A percentile compares a stretch with the other conserved stretches of the same genome.
Evolutionary conservation across 1,139 yeast genomes (phyloP).

Genomic region (Pichia inconspicua): DNA sequence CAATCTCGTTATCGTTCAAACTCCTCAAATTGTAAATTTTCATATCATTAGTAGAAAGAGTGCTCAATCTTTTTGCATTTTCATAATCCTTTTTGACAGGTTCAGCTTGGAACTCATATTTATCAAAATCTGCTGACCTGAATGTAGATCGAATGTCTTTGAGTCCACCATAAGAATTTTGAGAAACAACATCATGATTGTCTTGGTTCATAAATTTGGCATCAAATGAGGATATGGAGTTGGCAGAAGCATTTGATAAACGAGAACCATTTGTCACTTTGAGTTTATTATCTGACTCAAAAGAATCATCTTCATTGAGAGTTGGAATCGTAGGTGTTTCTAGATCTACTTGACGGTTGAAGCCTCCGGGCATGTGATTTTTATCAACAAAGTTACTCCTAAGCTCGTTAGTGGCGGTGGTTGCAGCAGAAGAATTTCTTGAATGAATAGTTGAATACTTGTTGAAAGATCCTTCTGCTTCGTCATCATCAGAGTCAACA

Average conservation of each 20-base stretch:
- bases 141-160: constrained; percentile 2
- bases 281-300: neutral
- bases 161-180: constrained; percentile 11
- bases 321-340: neutral
- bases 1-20: constrained; percentile 1
- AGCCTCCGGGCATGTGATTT: neutral
- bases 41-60: constrained; percentile 25
- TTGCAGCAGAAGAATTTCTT: neutral
- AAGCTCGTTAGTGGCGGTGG: constrained; percentile 1
- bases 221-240: constrained; percentile 15
- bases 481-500: constrained; percentile 1
- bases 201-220: constrained; percentile 10
- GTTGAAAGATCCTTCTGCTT: neutral
- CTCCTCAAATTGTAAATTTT: constrained; percentile 24
- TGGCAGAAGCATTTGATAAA: constrained; percentile 1
- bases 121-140: neutral
- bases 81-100: neutral
- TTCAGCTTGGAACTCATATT: neutral
- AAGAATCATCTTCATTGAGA: neutral
- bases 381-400: neutral
- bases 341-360: neutral
- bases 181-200: constrained; percentile 3
- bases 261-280: neutral
- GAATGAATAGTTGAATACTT: neutral
- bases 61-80: constrained; percentile 20